These are phyloP conservation scores for Purpureocillium lavendulum DNA, from an alignment of 2,329 filamentous ascomycete species.

Conservation along the genomic window DNA sequence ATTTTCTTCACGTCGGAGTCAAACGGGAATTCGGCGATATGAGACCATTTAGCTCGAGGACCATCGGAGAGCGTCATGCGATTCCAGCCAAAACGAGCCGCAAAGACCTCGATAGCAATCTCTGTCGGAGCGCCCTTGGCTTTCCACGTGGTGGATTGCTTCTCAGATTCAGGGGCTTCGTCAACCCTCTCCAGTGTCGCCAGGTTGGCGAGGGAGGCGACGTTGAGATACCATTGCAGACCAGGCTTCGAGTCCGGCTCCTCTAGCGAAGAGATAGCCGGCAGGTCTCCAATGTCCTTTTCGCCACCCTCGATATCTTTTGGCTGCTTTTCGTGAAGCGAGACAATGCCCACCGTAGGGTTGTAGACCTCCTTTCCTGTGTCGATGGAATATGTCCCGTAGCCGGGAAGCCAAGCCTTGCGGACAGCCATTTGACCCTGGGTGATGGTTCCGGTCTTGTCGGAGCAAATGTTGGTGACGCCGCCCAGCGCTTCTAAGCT, in stretches of 20 bases:
- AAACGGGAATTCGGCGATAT: conserved; percentile 67
- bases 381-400: conserved; percentile 48
- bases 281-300: conserved; percentile 22
- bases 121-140: conserved; percentile 66
- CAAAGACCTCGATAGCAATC: conserved; percentile 68
- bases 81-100: conserved; percentile 50
- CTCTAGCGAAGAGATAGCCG: conserved; percentile 15
- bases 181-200: conserved; percentile 48
- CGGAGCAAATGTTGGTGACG: conserved; percentile 65
- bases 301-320: conserved; percentile 37
- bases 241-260: conserved; percentile 39
- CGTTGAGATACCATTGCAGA: conserved; percentile 41
- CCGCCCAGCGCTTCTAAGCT: conserved; percentile 62
- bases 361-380: conserved; percentile 53
- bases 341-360: conserved; percentile 49
- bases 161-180: conserved; percentile 24
- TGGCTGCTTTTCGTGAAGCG: conserved; percentile 54
- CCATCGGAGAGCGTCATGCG: too few relatives aligned
- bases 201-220: conserved; percentile 57
- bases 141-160: conserved; percentile 40
- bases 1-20: conserved; percentile 72
- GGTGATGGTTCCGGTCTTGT: conserved; percentile 64
- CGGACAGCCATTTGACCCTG: conserved; percentile 63
- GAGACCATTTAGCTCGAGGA: conserved; percentile 49
- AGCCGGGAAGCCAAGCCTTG: conserved; percentile 55